Conservation (phyloP, 2,329 filamentous ascomycete species). For the Ustulina deusta region DNA sequence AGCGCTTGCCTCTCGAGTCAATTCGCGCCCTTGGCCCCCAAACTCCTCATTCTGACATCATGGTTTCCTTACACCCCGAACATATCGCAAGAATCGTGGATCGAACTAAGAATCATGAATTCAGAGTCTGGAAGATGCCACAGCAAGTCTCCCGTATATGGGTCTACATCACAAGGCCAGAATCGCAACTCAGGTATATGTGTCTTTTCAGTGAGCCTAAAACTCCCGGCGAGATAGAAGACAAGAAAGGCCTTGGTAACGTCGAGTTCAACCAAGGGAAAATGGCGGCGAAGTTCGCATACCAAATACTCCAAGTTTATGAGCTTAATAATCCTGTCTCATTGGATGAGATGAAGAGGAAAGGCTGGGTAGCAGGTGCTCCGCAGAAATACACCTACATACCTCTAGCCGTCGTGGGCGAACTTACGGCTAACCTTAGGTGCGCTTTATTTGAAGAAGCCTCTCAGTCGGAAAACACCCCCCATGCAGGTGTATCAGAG, state of each 20-base stretch:
- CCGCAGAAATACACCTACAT: conserved; percentile 67
- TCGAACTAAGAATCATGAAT: conserved; percentile 66
- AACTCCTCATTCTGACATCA: conserved; percentile 57
- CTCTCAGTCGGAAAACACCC: conserved; percentile 38
- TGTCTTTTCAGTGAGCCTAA: conserved; percentile 63
- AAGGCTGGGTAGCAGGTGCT: conserved; percentile 65
- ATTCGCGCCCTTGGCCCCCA: conserved; percentile 54
- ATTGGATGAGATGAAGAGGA: conserved; percentile 63
- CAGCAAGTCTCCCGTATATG: conserved; percentile 69
- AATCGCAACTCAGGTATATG: conserved; percentile 68
- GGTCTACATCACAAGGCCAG: conserved; percentile 66
- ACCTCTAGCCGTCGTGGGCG: conserved; percentile 67
- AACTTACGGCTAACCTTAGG: conserved; percentile 69
- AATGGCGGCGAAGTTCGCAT: conserved; percentile 59
- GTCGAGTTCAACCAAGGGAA: conserved; percentile 61
- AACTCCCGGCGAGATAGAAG: conserved; percentile 60
- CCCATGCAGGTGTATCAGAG: conserved; percentile 51
- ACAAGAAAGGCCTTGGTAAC: conserved; percentile 62
- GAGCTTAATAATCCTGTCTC: conserved; percentile 70
- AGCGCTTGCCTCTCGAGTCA: conserved; percentile 50
- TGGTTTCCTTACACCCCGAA: conserved; percentile 68
- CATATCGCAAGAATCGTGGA: conserved; percentile 62
- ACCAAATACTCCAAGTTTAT: conserved; percentile 69
- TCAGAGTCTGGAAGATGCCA: conserved; percentile 67
- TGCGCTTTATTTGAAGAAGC: conserved; percentile 60